Conservation (phyloP, 2,329 filamentous ascomycete genomes). For the Oidium heveae region DNA sequence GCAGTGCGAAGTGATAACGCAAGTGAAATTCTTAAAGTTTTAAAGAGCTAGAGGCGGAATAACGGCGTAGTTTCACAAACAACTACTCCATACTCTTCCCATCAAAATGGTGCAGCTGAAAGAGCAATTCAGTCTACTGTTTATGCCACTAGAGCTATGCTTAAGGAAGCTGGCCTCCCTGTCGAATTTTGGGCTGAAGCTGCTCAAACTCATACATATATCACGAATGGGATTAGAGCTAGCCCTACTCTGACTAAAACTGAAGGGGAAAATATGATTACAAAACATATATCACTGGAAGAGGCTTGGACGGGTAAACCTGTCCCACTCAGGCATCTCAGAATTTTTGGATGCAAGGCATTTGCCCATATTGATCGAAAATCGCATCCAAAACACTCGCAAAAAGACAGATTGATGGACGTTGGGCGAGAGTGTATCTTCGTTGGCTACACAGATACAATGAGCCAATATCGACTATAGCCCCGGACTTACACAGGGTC, state of each 20-base stretch:
- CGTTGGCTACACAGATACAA: background rate
- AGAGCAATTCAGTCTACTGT: background rate
- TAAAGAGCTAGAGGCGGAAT: background rate
- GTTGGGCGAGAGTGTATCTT: background rate
- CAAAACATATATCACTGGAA: background rate
- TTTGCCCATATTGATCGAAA: background rate
- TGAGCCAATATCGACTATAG: background rate
- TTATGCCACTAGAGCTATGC: background rate
- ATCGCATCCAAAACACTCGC: background rate
- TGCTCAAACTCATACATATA: background rate
- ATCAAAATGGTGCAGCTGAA: background rate
- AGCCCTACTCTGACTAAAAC: background rate
- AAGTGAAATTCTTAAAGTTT: background rate
- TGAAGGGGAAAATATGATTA: background rate
- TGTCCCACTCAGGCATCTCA: background rate
- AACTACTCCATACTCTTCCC: background rate
- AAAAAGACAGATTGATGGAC: background rate
- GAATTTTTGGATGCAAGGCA: background rate
- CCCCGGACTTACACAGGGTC: background rate
- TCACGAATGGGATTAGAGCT: background rate
- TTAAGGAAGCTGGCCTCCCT: background rate
- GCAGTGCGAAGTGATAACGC: background rate
- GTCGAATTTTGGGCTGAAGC: background rate
- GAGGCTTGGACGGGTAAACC: background rate
- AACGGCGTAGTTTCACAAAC: background rate